phyloP scores from a whole-genome alignment of 75 land plant species.

The Gnetum montanum region DNA sequence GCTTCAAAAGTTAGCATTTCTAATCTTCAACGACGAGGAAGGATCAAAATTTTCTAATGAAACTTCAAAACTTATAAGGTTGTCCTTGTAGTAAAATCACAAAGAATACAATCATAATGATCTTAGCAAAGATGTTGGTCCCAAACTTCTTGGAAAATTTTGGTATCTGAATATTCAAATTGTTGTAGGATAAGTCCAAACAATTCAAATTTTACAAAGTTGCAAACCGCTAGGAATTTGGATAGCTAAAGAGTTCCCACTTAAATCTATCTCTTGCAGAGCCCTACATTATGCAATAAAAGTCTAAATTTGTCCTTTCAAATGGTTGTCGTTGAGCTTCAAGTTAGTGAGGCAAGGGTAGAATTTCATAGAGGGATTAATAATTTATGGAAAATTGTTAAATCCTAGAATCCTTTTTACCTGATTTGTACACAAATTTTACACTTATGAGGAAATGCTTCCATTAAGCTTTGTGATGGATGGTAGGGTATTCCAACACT shows the following conservation, averaged over 20 bases:
- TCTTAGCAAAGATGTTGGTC: not conserved
- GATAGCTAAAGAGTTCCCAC: constrained; percentile 20
- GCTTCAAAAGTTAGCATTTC: not conserved
- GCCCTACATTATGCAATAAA: constrained; percentile 6
- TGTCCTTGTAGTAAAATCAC: not conserved
- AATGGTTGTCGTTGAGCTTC: constrained; percentile 11
- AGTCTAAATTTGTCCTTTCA: constrained; percentile 21
- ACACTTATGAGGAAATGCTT: constrained; percentile 15
- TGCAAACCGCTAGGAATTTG: constrained; percentile 16
- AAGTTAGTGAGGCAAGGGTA: constrained; percentile 5
- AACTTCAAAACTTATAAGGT: not conserved
- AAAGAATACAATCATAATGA: constrained; percentile 10
- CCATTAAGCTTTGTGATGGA: constrained; percentile 21
- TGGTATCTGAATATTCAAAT: constrained; percentile 28
- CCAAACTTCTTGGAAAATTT: not conserved
- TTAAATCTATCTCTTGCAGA: constrained; percentile 14
- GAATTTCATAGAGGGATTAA: not conserved
- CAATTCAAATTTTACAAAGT: constrained; percentile 11
- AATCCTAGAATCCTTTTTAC: constrained; percentile 8
- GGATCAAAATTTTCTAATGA: constrained; percentile 4
- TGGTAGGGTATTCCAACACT: no score
- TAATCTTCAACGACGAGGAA: not conserved
- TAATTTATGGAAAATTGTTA: constrained; percentile 11
- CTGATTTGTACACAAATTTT: constrained; percentile 9
- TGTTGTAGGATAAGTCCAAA: constrained; percentile 22